Evolutionary conservation across 768 basidiomycete genomes (phyloP), one percentile per base, ranked within the genome.

Genomic region (Russula dissimulans): DNA sequence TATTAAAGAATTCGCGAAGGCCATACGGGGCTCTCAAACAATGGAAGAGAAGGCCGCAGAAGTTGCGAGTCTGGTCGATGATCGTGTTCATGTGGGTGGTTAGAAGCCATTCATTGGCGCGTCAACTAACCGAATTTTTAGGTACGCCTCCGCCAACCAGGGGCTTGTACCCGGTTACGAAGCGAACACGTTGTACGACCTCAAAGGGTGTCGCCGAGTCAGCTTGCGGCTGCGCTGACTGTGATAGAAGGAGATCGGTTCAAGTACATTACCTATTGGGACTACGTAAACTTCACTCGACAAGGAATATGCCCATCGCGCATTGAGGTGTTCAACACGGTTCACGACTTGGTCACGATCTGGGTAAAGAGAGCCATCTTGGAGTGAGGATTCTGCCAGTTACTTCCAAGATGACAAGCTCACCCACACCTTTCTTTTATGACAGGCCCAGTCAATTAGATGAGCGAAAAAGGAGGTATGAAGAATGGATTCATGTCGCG

Each of bases 221-320:
- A 62, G 14, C 3, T 47, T 8, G 61, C 61, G n/a, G 39, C 39
- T 48, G 61, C 61, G 22, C 51, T 62, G 0, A 57, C 61, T 22
- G 34, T 54, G 5, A 32, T 62, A 14, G 56, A 62, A 50, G 61
- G 61, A 5, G 38, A 47, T 1, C 61, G 61, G 15, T 62, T 57
- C 34, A 57, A 57, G 61, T 43, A 11, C 9, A 57, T 62, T 32
- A 62, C 46, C 6, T 29, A 38, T 36, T 62, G 61, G 61, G 61
- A 62, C 31, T 62, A 57, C 45, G 56, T 62, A 41, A 57, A 62
- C 54, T 48, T 57, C 32, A 44, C 10, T 9, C 51, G 45, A 31
- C 9, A 11, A 17, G 26, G 26, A 17, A 12, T 3, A 34, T 11
- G 34, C 18, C 17, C 34, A 3, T 50, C 43, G 55, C 60, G 51